phyloP scores from a whole-genome alignment of 257 asterid species.

The Penstemon newberryi region DNA sequence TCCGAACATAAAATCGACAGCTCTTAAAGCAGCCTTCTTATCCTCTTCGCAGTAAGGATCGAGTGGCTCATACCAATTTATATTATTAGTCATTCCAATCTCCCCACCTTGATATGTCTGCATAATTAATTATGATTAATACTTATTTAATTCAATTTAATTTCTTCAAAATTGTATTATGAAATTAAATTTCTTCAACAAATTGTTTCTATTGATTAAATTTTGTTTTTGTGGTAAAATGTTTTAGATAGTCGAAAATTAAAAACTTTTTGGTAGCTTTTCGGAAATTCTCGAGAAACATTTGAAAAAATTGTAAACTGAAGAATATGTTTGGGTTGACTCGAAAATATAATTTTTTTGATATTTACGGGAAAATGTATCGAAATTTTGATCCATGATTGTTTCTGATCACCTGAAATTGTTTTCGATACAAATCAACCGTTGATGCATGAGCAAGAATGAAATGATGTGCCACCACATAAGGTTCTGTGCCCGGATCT shows the following conservation, averaged over 20 bases:
- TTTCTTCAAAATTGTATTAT: too few species aligned
- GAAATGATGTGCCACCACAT: constrained; percentile 34
- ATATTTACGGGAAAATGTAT: too few species aligned
- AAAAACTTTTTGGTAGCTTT: too few species aligned
- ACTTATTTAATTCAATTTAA: too few species aligned
- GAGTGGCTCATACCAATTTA: constrained; percentile 22
- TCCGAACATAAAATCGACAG: constrained; percentile 31
- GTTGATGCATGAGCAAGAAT: constrained; percentile 35
- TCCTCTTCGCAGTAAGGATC: not conserved
- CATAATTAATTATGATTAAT: not conserved
- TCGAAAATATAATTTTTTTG: not conserved
- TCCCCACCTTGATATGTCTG: constrained; percentile 27
- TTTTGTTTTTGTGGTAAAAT: too few species aligned
- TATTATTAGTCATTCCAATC: constrained; percentile 22
- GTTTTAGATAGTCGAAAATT: too few species aligned
- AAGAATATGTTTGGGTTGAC: too few species aligned
- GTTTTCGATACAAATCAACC: not conserved
- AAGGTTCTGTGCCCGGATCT: constrained; percentile 24
- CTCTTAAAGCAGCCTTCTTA: constrained; percentile 25
- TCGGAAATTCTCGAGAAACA: too few species aligned
- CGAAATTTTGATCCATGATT: too few species aligned
- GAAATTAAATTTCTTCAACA: too few species aligned
- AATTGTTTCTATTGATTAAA: too few species aligned
- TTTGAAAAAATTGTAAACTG: too few species aligned
- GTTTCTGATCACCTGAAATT: not conserved